phyloP scores from a whole-genome alignment of 2,329 filamentous ascomycete species.

The Diaporthe destruens region DNA sequence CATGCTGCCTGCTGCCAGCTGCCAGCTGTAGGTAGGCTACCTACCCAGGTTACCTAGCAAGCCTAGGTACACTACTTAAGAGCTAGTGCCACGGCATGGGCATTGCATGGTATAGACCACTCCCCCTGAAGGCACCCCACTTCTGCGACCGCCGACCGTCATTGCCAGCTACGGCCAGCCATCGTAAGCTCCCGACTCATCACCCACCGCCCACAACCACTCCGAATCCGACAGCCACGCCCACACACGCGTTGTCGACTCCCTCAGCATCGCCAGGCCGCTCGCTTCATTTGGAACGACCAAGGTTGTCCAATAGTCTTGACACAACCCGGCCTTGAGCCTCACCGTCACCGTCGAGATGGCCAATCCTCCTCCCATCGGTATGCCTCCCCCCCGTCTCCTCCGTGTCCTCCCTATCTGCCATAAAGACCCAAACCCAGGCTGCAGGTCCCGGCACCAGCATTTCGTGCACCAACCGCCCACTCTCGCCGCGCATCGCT shows the following conservation, averaged over 20 bases:
- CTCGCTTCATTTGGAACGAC: background rate
- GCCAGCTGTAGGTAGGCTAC: too few species aligned
- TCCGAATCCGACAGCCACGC: slow-evolving; percentile 8
- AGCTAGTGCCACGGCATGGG: slow-evolving; percentile 20
- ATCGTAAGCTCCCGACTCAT: slow-evolving; percentile 34
- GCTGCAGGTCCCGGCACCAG: background rate
- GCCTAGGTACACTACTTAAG: too few species aligned
- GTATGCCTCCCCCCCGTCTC: slow-evolving; percentile 54
- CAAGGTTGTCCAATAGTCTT: background rate
- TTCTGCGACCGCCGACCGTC: slow-evolving; percentile 41
- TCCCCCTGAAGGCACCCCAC: slow-evolving; percentile 42
- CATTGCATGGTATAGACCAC: slow-evolving; percentile 17
- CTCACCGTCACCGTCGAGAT: slow-evolving; percentile 53
- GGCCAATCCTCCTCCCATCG: slow-evolving; percentile 67
- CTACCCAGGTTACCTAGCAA: too few species aligned
- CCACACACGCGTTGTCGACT: slow-evolving; percentile 14
- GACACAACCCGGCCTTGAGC: slow-evolving; percentile 44
- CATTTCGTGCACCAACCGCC: background rate
- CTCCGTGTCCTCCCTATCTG: background rate
- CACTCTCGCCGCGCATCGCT: slow-evolving; percentile 31
- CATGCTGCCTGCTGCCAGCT: background rate
- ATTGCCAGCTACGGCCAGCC: slow-evolving; percentile 29
- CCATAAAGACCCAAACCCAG: background rate
- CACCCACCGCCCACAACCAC: background rate
- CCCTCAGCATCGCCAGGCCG: background rate